Percentiles rank a stretch among this genome's conserved stretches.
These are phyloP conservation scores for Zalerion maritima DNA, from an alignment of 495 filamentous ascomycete species.

Conservation along the genomic window DNA sequence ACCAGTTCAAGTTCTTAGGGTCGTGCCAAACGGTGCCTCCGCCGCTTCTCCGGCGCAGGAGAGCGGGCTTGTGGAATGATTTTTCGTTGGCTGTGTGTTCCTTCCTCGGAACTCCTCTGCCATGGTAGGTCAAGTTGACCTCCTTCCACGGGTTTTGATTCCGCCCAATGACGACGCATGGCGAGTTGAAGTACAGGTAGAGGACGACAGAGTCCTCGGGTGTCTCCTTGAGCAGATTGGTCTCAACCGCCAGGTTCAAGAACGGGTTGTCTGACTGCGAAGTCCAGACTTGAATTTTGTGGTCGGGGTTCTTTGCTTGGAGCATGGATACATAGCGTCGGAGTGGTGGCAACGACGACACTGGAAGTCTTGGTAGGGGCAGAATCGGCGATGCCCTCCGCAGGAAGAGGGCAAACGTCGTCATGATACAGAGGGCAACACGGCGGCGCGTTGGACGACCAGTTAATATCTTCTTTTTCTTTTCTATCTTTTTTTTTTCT, in stretches of 20 bases:
- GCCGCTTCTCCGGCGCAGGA: conserved; percentile 72
- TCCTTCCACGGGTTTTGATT: conserved; percentile 98
- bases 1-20: conserved; percentile 81
- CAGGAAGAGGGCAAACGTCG: no score
- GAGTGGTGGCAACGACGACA: neutral
- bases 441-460: no score
- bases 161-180: conserved; percentile 77
- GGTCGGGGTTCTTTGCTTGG: conserved; percentile 1
- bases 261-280: conserved; percentile 64
- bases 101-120: conserved; percentile 5
- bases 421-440: no score
- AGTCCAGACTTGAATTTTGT: conserved; percentile 51
- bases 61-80: no score
- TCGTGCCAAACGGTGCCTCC: conserved; percentile 94
- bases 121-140: conserved; percentile 52
- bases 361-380: neutral
- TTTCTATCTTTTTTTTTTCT: no score
- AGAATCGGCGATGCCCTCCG: no score
- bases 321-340: neutral
- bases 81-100: conserved; percentile 1
- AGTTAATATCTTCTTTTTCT: no score
- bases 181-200: conserved; percentile 76
- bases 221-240: conserved; percentile 65
- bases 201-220: conserved; percentile 56
- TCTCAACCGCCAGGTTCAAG: conserved; percentile 90